Evolutionary conservation across 2,329 filamentous ascomycete species (phyloP), one percentile per base, ranked within the genome.

Genomic region (Metarhizium guizhouense): DNA sequence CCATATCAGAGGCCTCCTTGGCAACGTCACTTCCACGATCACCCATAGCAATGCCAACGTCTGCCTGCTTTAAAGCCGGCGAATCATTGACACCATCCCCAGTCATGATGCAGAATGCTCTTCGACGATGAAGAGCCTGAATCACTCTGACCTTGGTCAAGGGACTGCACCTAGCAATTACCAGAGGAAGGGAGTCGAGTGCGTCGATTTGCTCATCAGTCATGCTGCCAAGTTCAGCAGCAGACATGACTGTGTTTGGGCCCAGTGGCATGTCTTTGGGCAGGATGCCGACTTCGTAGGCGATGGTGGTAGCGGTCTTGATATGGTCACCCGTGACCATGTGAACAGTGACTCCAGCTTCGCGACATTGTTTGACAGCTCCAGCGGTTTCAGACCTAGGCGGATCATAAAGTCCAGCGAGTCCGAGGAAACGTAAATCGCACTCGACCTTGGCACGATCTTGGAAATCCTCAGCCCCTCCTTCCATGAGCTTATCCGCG

Each of bases 1-100:
- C 88, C 79, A 95, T 94, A 65, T 95, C 90, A 1, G 88, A 87
- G 3, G 90, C 90, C 70, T 94, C 85, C 64, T 88, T 89, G 59
- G 86, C 86, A 10, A 90, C 86, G 64, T 89, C 86, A 48, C 82
- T 86, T 16, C 86, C 86, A 47, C 83, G 77, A 59, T 83, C 74
- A 51, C 86, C 85, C 86, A 89, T 90, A 59, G 86, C 86, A 61
- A 90, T 89, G 63, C 86, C 86, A 16, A 90, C 85, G 63, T 90
- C 86, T 5, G 86, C 83, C 62, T 84, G 80, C 67, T 87, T 87
- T 30, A 90, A 76, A 1, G 86, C 86, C 1, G 86, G 86, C 14
- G 84, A 86, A 68, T 90, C 86, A 66, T 90, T 90, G 61, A 88
- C 85, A 61, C 86, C 86, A 57, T 89, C 85, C 62, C 86, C 86